These are phyloP conservation scores for Nemania sp. DNA, from an alignment of 2,329 filamentous ascomycete genomes.

Conservation along the genomic window DNA sequence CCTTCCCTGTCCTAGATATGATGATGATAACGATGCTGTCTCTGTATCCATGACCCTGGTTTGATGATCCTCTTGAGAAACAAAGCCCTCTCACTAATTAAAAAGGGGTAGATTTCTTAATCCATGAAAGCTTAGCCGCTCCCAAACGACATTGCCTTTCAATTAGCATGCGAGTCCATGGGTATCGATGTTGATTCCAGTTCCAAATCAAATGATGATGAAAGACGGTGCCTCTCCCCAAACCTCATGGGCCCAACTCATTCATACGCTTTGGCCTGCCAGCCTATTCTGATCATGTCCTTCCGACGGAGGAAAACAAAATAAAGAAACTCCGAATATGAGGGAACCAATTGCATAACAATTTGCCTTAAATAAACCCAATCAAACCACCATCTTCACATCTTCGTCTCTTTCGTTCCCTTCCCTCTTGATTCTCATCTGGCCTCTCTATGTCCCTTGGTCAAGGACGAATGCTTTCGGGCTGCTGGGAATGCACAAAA, in stretches of 20 bases:
- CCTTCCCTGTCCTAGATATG: slow-evolving; percentile 2
- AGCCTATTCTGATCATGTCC: no score
- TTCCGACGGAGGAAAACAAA: neutral
- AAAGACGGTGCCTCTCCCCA: neutral
- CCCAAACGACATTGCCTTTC: neutral
- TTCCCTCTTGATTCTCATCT: neutral
- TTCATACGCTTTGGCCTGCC: neutral
- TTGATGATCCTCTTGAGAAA: neutral
- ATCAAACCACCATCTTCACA: neutral
- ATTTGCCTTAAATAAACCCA: neutral
- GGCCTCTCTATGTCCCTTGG: slow-evolving; percentile 2
- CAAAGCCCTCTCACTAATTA: neutral
- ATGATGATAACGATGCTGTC: slow-evolving; percentile 11
- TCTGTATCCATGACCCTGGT: neutral
- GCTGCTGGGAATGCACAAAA: slow-evolving; percentile 1
- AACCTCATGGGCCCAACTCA: neutral
- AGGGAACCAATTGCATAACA: neutral
- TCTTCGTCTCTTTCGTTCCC: neutral
- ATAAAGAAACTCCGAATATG: neutral
- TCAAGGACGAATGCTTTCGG: slow-evolving; percentile 7
- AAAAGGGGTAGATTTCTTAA: neutral
- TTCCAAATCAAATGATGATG: neutral
- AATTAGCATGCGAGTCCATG: slow-evolving; percentile 1
- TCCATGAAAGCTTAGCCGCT: neutral
- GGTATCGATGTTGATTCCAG: slow-evolving; percentile 4